A percentile compares a stretch with the other conserved stretches of the same genome.
These are phyloP conservation scores for Chloranthus sessilifolius DNA, from an alignment of 164 flowering plant genomes.

Conservation along the genomic window DNA sequence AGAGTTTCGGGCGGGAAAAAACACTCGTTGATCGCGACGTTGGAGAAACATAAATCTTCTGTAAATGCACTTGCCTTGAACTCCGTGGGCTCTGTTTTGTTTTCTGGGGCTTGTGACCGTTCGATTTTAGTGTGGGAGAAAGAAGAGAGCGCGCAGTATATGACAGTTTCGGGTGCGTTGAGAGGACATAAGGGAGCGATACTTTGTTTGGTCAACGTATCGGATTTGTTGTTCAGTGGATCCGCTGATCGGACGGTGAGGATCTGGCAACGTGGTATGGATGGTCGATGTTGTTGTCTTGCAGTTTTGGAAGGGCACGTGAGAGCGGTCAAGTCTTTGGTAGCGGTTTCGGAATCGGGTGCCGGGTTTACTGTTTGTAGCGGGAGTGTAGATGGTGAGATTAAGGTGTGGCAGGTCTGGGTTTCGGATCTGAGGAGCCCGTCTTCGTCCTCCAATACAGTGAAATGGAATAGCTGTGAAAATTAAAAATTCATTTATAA, in stretches of 20 bases:
- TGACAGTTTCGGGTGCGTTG: constrained; percentile 67
- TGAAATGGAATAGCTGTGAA: too few species aligned
- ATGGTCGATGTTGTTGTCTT: constrained; percentile 42
- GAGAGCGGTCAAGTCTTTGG: constrained; percentile 69
- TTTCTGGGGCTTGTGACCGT: constrained; percentile 85
- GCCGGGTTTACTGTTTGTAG: constrained; percentile 40
- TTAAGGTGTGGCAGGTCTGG: constrained; percentile 55
- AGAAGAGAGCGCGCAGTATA: constrained; percentile 66
- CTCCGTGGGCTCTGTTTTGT: constrained; percentile 51
- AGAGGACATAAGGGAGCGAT: constrained; percentile 73
- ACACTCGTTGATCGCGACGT: constrained; percentile 48
- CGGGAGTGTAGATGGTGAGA: constrained; percentile 75
- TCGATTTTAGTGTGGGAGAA: constrained; percentile 90
- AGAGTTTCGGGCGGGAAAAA: constrained; percentile 26
- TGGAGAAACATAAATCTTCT: constrained; percentile 79
- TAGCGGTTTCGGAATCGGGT: constrained; percentile 24
- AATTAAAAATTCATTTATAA: too few species aligned
- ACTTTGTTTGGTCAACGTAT: constrained; percentile 48
- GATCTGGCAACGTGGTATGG: constrained; percentile 55
- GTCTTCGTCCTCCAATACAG: neutral
- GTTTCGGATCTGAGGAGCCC: constrained; percentile 16
- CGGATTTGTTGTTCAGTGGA: constrained; percentile 65
- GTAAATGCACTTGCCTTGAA: constrained; percentile 72
- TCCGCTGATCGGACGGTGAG: constrained; percentile 90
- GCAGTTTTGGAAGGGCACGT: constrained; percentile 56